Evolutionary conservation across 169 alveolate species (phyloP).

Genomic region (Perkinsus olseni): DNA sequence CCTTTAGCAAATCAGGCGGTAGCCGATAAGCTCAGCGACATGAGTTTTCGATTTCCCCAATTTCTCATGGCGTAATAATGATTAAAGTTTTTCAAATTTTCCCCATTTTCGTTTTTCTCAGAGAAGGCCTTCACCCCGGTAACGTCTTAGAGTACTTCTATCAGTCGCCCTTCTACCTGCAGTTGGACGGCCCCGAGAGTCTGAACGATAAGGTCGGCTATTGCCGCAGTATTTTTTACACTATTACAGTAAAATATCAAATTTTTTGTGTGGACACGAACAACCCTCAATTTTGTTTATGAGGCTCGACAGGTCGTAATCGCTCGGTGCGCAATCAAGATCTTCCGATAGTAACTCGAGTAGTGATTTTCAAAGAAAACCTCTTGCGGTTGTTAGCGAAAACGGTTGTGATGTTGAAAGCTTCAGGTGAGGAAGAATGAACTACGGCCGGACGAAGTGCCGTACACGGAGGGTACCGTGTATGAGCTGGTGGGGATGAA

Average conservation of each 20-base stretch:
- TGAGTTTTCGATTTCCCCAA: background rate
- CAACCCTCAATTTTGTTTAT: too few relatives aligned
- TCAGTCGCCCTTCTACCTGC: background rate
- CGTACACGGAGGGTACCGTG: background rate
- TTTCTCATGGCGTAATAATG: background rate
- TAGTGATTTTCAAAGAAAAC: too few relatives aligned
- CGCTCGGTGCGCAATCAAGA: too few relatives aligned
- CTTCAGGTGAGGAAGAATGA: background rate
- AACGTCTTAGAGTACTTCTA: background rate
- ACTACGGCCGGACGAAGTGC: background rate
- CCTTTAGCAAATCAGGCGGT: background rate
- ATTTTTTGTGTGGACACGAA: too few relatives aligned
- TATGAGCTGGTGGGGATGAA: background rate
- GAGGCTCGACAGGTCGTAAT: too few relatives aligned
- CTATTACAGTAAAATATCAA: too few relatives aligned
- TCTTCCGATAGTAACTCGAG: too few relatives aligned
- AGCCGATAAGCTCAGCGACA: background rate
- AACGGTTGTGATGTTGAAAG: too few relatives aligned
- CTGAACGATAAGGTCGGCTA: background rate
- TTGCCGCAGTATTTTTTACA: too few relatives aligned
- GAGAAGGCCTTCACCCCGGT: background rate
- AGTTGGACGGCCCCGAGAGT: background rate
- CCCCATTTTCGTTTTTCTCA: too few relatives aligned
- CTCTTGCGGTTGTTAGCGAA: too few relatives aligned
- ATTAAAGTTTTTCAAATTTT: background rate